Percentiles rank a stretch among this genome's conserved stretches.
phyloP scores from a whole-genome alignment of 768 basidiomycete species.

The Russula ochroleuca region DNA sequence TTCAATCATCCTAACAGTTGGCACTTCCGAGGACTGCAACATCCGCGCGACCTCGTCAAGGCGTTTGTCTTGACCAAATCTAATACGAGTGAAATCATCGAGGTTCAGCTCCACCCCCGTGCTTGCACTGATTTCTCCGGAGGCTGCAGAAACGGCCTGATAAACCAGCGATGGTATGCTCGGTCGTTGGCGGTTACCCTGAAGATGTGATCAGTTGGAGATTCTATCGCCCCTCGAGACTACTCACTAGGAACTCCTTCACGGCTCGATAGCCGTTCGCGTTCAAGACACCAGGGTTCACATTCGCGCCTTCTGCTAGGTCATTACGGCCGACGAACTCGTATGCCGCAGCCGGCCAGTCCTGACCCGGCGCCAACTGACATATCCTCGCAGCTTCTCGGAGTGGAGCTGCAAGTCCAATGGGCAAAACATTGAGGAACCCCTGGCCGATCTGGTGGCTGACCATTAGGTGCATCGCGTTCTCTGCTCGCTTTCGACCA shows the following conservation, averaged over 20 bases:
- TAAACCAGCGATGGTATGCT: conserved; percentile 18
- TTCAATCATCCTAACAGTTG: conserved; percentile 60
- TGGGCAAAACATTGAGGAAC: conserved; percentile 53
- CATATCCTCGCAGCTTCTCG: conserved; percentile 82
- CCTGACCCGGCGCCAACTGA: conserved; percentile 67
- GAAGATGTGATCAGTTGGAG: neutral
- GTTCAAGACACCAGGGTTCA: conserved; percentile 43
- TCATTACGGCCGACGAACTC: conserved; percentile 69
- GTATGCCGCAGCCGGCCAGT: conserved; percentile 71
- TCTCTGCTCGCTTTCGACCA: conserved; percentile 62
- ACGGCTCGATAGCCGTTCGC: conserved; percentile 53
- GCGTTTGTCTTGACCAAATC: conserved; percentile 87
- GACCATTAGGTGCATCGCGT: conserved; percentile 55
- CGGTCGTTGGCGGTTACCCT: conserved; percentile 20
- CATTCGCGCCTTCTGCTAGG: conserved; percentile 58
- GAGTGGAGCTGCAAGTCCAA: conserved; percentile 73
- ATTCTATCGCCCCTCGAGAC: conserved; percentile 8
- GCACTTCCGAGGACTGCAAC: conserved; percentile 72
- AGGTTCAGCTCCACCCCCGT: conserved; percentile 71
- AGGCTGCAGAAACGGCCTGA: conserved; percentile 36
- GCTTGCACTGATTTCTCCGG: conserved; percentile 53
- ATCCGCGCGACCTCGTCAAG: conserved; percentile 90
- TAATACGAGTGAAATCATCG: conserved; percentile 72
- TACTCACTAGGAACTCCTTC: conserved; percentile 54
- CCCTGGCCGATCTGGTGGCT: conserved; percentile 42